Conservation (phyloP, 805 yeast genomes). For the Schwanniomyces occidentalis region DNA sequence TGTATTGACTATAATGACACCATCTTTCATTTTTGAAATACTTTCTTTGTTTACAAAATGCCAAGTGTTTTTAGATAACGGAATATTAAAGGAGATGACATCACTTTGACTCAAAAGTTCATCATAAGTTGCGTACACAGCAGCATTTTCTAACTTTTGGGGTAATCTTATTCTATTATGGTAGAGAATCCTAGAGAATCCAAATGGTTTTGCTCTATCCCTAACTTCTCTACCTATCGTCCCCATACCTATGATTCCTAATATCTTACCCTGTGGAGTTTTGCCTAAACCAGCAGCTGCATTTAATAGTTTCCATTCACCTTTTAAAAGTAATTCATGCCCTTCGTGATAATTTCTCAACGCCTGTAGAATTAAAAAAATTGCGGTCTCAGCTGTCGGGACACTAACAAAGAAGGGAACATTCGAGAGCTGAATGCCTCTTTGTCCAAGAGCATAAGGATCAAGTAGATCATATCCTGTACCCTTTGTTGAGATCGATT, state of each 20-base stretch:
- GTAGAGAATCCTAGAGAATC: conserved; percentile 63
- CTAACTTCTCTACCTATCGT: conserved; percentile 78
- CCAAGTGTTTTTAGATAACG: conserved; percentile 62
- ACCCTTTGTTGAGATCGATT: conserved; percentile 50
- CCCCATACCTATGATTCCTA: conserved; percentile 79
- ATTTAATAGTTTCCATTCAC: too few species aligned
- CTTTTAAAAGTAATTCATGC: conserved; percentile 18
- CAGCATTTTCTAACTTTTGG: conserved; percentile 59
- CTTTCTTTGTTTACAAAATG: conserved; percentile 61
- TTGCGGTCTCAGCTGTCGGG: conserved; percentile 59
- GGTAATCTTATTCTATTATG: conserved; percentile 60
- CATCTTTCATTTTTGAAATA: conserved; percentile 69
- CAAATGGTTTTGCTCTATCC: conserved; percentile 65
- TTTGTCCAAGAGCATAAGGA: conserved; percentile 44
- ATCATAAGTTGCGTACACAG: conserved; percentile 61
- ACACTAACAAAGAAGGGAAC: conserved; percentile 54
- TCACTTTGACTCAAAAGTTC: conserved; percentile 61
- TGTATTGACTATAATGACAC: conserved; percentile 76
- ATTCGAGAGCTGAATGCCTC: conserved; percentile 50
- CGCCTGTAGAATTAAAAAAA: conserved; percentile 51
- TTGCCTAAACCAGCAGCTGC: too few species aligned
- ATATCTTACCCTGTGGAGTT: conserved; percentile 51
- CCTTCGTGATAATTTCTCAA: conserved; percentile 41
- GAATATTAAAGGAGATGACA: conserved; percentile 67
- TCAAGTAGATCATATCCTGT: conserved; percentile 62